phyloP scores from a whole-genome alignment of 108 stramenopile species.

The Skeletonema costatum region DNA sequence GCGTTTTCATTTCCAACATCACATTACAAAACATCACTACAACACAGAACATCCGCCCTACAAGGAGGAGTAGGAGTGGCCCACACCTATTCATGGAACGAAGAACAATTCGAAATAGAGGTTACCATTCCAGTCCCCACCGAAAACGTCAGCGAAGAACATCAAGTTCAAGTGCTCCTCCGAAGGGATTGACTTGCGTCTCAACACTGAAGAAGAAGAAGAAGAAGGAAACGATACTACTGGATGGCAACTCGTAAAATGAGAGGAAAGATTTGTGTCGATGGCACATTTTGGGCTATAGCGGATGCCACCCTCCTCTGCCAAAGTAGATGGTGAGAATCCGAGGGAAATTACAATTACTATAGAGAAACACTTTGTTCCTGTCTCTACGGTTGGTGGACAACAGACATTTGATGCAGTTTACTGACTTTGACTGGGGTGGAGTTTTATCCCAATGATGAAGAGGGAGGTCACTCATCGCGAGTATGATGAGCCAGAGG shows the following conservation, averaged over 20 bases:
- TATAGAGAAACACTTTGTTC: slow-evolving; percentile 66
- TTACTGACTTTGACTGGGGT: slow-evolving; percentile 87
- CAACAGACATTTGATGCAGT: slow-evolving; percentile 26
- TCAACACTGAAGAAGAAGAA: neutral
- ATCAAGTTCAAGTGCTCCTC: slow-evolving; percentile 61
- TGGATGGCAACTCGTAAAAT: slow-evolving; percentile 66
- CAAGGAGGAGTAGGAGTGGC: slow-evolving; percentile 65
- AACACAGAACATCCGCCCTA: slow-evolving; percentile 11
- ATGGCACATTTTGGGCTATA: slow-evolving; percentile 87
- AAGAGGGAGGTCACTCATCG: slow-evolving; percentile 68
- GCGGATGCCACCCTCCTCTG: slow-evolving; percentile 38
- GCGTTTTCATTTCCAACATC: neutral
- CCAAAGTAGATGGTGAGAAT: slow-evolving; percentile 9
- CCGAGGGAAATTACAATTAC: slow-evolving; percentile 64
- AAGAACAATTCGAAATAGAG: slow-evolving; percentile 86
- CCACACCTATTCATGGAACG: slow-evolving; percentile 70
- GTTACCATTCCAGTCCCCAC: slow-evolving; percentile 68
- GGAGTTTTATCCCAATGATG: slow-evolving; percentile 78
- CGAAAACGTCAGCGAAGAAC: slow-evolving; percentile 64
- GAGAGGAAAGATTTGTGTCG: slow-evolving; percentile 66
- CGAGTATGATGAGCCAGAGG: slow-evolving; percentile 77
- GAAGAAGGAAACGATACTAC: slow-evolving; percentile 43
- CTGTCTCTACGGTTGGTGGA: slow-evolving; percentile 16
- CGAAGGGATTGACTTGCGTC: slow-evolving; percentile 34
- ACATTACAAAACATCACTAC: neutral